Evolutionary conservation across 169 alveolate genomes (phyloP).

Genomic region (Plasmodium gallinaceum): DNA sequence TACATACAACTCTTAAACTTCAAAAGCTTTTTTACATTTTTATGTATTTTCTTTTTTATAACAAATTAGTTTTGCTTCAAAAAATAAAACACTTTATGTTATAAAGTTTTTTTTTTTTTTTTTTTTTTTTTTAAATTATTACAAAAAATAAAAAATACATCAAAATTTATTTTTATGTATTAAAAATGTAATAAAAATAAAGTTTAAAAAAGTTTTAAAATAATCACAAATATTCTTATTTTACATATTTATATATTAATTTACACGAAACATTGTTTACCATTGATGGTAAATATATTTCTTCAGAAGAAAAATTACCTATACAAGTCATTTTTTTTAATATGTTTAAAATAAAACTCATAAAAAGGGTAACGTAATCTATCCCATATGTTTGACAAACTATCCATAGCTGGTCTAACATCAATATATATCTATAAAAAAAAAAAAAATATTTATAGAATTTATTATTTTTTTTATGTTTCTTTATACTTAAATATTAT

Average conservation of each 20-base stretch:
- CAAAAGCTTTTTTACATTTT: too few species aligned
- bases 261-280: background rate
- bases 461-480: background rate
- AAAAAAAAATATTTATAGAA: background rate
- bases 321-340: constrained; percentile 41
- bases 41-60: too few species aligned
- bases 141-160: background rate
- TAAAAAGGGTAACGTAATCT: constrained; percentile 77
- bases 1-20: too few species aligned
- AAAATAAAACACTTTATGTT: background rate
- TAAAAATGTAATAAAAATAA: background rate
- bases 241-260: background rate
- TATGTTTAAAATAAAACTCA: constrained; percentile 51
- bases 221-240: background rate
- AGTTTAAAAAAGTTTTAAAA: background rate
- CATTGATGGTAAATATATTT: background rate
- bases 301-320: constrained; percentile 20
- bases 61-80: too few species aligned
- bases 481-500: constrained; percentile 9
- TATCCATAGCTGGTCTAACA: constrained; percentile 87
- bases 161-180: background rate
- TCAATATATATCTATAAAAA: constrained; percentile 81
- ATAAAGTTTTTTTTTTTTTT: background rate
- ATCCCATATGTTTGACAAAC: constrained; percentile 81
- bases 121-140: background rate